Conservation (phyloP, 345 rosid species). For the Eucalyptus grandis region DNA sequence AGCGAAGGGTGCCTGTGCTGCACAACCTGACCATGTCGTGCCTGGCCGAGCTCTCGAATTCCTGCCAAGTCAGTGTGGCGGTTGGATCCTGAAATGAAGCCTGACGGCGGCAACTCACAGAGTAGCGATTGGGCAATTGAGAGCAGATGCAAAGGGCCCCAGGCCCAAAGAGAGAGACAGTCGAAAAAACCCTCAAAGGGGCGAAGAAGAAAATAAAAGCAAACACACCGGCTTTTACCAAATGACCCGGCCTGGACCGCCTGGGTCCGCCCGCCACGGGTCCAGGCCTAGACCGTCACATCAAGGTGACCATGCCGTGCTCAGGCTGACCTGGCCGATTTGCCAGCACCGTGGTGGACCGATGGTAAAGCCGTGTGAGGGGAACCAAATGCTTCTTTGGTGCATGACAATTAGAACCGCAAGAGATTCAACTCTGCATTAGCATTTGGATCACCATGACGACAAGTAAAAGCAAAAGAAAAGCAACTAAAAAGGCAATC, state of each 20-base stretch:
- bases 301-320: background rate
- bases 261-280: background rate
- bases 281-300: background rate
- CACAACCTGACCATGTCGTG: background rate
- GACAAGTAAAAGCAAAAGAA: background rate
- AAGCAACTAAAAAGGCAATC: background rate
- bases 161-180: background rate
- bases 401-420: background rate
- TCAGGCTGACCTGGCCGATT: background rate
- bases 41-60: background rate
- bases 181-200: background rate
- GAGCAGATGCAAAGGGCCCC: background rate
- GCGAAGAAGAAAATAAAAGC: background rate
- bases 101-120: background rate
- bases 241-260: background rate
- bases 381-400: background rate
- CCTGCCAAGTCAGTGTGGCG: background rate
- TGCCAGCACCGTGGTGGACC: background rate
- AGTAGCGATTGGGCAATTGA: background rate
- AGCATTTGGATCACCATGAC: background rate
- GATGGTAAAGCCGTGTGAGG: background rate
- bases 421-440: background rate
- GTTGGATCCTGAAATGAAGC: background rate
- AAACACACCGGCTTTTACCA: background rate
- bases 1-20: background rate